Percentiles rank a stretch among this genome's conserved stretches.
phyloP scores from a whole-genome alignment of 345 rosid species.

The Physaria fendleri region DNA sequence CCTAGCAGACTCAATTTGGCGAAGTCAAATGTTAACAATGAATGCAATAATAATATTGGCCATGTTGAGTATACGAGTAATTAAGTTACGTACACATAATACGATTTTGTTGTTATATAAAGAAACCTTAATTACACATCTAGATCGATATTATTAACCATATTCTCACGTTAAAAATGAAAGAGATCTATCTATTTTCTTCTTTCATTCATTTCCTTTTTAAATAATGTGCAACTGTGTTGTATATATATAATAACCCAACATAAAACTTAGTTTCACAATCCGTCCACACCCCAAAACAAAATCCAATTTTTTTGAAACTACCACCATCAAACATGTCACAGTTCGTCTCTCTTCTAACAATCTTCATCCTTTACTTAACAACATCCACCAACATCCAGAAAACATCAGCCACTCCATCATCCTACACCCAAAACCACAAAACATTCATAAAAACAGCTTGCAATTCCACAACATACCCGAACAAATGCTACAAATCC shows the following conservation, averaged over 20 bases:
- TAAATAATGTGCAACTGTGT: not conserved
- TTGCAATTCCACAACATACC: constrained; percentile 50
- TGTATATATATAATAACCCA: constrained; percentile 4
- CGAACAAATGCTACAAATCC: constrained; percentile 44
- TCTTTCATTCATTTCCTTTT: not conserved
- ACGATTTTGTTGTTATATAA: not conserved
- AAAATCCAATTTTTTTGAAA: not conserved
- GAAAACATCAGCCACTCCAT: constrained; percentile 20
- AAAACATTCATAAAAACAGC: constrained; percentile 41
- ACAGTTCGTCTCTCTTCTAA: constrained; percentile 11
- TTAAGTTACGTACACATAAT: not conserved
- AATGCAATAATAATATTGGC: not conserved
- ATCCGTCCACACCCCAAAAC: not conserved
- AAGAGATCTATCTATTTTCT: not conserved
- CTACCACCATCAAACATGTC: constrained; percentile 12
- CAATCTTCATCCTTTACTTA: constrained; percentile 12
- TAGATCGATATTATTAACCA: not conserved
- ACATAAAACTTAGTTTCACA: constrained; percentile 8
- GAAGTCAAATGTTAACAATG: not conserved
- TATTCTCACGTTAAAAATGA: not conserved
- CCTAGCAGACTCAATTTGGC: not conserved
- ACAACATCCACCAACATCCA: not conserved
- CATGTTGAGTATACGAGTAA: constrained; percentile 1
- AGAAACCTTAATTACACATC: not conserved
- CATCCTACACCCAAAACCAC: constrained; percentile 32